Base-by-base conservation (phyloP, 2,329 filamentous ascomycete genomes). In the Nigrospora sphaerica region DNA sequence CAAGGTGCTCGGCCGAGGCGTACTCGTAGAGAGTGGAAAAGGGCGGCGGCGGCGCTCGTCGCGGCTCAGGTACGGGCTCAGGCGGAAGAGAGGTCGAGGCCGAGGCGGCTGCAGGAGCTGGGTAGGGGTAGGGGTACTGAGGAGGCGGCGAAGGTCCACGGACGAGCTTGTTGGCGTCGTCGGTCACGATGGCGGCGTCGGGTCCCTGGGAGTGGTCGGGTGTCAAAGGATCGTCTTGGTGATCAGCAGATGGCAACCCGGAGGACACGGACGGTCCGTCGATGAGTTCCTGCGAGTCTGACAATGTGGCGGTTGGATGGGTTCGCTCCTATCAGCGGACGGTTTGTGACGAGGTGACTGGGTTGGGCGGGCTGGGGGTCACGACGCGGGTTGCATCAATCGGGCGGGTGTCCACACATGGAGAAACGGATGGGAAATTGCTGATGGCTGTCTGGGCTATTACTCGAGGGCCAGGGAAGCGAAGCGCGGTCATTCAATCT, bases 1-100 rank as follows among this genome's bases (percentile, higher is more conserved):
- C 56, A 17, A 58, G 55, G 36, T 57, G 51, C 42, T 60, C 57
- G 36, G 57, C 51, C 31, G 57, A 57, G 31, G 49, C 49, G 52
- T 54, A 67, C 36, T 68, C 67, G 63, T 77, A 81, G 64, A 82
- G 74, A 49, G 78, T 81, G 47, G 76, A 81, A 58, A 83, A 83
- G 32, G 80, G 74, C 50, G 78, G 80, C 46, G 77, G 78, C 37
- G 69, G 70, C 42, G 65, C 64, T 46, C 5, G 23, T 28, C 23
- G 23, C 23, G 23, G 23, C 64, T 65, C 53, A 65, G 66, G 40
- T 59, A 40, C 32, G 49, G 38, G 40, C 23, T 28, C 23, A 28
- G 55, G 46, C 17, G 58, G 57, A 48, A 62, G 57, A 46, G 69
- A 65, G 34, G 64, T 62, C 50, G 72, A 74, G 48, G 70, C 69